phyloP scores from a whole-genome alignment of 1,284 basidiomycete genomes.

The Boletellus deceptivus region DNA sequence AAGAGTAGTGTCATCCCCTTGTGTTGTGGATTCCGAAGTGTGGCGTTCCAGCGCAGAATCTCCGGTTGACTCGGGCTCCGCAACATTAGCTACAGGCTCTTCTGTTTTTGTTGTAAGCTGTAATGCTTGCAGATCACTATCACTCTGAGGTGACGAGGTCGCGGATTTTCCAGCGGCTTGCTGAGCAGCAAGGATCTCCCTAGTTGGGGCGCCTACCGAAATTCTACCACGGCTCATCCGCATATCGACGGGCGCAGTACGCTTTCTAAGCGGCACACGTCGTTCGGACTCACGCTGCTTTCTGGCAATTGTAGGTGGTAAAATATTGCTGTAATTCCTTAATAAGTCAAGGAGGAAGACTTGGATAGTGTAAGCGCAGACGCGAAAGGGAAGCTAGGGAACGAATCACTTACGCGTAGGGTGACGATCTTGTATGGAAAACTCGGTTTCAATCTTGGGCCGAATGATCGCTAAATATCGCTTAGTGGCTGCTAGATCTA shows the following conservation, averaged over 20 bases:
- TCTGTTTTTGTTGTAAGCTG: slow-evolving; percentile 6
- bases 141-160: slow-evolving; percentile 24
- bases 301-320: slow-evolving; percentile 78
- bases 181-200: slow-evolving; percentile 80
- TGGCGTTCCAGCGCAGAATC: neutral
- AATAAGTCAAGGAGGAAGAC: slow-evolving; percentile 85
- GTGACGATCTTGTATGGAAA: slow-evolving; percentile 85
- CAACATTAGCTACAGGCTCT: neutral
- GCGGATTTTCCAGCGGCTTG: slow-evolving; percentile 56
- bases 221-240: slow-evolving; percentile 71
- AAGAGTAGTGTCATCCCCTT: slow-evolving; percentile 30
- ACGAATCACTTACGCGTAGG: slow-evolving; percentile 56
- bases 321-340: slow-evolving; percentile 69
- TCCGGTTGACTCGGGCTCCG: slow-evolving; percentile 15
- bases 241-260: slow-evolving; percentile 88
- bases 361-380: slow-evolving; percentile 21
- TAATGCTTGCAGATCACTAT: slow-evolving; percentile 8
- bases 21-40: slow-evolving; percentile 12
- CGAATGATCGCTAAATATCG: slow-evolving; percentile 65
- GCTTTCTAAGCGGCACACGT: slow-evolving; percentile 77
- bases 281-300: slow-evolving; percentile 87
- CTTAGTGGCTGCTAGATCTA: neutral
- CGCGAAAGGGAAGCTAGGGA: neutral
- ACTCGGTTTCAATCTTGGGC: slow-evolving; percentile 77
- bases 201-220: slow-evolving; percentile 71